Evolutionary conservation across 108 stramenopile genomes (phyloP), one percentile per base, ranked within the genome.

Genomic region (Cyclostephanos invisitatus): DNA sequence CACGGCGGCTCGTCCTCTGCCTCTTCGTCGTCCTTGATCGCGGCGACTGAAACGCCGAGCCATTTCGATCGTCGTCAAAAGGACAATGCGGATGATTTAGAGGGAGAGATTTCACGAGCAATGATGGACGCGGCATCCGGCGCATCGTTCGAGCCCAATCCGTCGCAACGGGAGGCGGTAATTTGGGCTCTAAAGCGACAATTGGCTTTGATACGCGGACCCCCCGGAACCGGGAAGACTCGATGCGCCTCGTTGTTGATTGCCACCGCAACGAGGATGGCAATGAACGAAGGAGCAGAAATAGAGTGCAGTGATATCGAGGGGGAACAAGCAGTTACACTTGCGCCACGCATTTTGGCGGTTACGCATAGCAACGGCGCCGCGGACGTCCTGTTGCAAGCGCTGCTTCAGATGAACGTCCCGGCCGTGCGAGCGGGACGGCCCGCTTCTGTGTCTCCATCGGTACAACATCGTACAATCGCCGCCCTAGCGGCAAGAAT

Each of bases 311-410:
- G 70, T 24, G 56, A 47, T 17, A 64, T 47, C 0, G 48, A n/a
- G 11, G 57, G 51, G 7, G 44, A 48, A 7, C 44, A 44, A 44
- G 32, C 32, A 28, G 29, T 77, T 37, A 29, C 5, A 56, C 50
- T 15, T 12, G 10, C n/a, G 10, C 71, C 75, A 36, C 61, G 87
- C 37, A 77, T 91, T 28, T 62, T 91, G 47, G 90, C 87, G 3
- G 90, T 91, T 2, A 72, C 87, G 10, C 90, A 91, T 48, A 75
- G 73, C 25, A 91, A 91, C 44, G 87, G 87, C 24, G 90, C 90
- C 14, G 90, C 90, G 0, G 90, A 91, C 78, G 87, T 88, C 4
- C 32, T 91, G n/a, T 47, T 91, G 17, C 63, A 85, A 61, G 90
- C 87, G 6, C 53, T 91, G 36, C 53, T 88, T 38, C 56, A 84